A percentile compares a stretch with the other conserved stretches of the same genome.
Conservation (phyloP, 768 basidiomycete genomes). For the Pholiota microspora region DNA sequence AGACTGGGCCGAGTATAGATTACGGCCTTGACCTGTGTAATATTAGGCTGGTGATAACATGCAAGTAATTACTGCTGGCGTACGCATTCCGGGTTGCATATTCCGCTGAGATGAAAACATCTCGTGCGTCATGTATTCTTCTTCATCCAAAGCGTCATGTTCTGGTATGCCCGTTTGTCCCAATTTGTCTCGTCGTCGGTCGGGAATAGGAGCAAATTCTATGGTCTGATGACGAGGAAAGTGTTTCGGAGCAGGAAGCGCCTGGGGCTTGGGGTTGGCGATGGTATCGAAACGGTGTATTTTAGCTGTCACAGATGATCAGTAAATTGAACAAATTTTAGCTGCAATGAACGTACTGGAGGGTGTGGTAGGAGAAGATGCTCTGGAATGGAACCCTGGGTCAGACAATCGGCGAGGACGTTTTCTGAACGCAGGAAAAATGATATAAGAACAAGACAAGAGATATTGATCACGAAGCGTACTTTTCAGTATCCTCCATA, state of each 20-base stretch:
- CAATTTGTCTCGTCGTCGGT: conserved; percentile 22
- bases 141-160: neutral
- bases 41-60: neutral
- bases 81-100: conserved; percentile 1
- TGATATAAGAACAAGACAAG: neutral
- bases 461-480: conserved; percentile 1
- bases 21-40: conserved; percentile 9
- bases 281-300: conserved; percentile 39
- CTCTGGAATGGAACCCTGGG: conserved; percentile 30
- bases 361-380: conserved; percentile 24
- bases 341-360: conserved; percentile 25
- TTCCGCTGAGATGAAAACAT: neutral
- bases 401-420: conserved; percentile 36
- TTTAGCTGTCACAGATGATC: conserved; percentile 19
- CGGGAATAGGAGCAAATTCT: conserved; percentile 34
- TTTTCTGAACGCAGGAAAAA: conserved; percentile 5
- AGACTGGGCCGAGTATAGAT: conserved; percentile 4
- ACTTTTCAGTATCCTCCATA: conserved; percentile 21
- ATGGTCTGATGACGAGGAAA: conserved; percentile 41
- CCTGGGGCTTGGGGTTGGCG: conserved; percentile 13
- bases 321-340: neutral
- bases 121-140: neutral
- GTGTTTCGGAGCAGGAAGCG: conserved; percentile 16
- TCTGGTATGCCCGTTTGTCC: neutral
- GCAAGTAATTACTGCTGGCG: neutral